phyloP scores from a whole-genome alignment of 75 land plant species.

The Gnetum montanum region DNA sequence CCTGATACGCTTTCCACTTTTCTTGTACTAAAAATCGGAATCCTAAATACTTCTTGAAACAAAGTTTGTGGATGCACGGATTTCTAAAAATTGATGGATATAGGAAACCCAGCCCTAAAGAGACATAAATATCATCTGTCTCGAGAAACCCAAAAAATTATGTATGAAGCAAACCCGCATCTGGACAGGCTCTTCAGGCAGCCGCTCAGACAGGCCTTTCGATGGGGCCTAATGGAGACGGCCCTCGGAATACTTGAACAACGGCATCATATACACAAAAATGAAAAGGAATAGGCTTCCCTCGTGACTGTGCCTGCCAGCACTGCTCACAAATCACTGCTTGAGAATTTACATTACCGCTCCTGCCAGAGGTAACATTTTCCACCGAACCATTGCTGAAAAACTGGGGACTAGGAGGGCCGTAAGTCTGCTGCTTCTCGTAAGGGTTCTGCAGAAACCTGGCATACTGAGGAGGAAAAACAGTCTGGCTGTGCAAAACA shows the following conservation, averaged over 20 bases:
- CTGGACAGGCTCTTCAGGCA: too few relatives aligned
- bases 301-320: constrained; percentile 7
- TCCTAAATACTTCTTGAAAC: too few relatives aligned
- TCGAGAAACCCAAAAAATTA: too few relatives aligned
- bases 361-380: neutral
- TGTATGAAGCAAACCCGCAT: neutral
- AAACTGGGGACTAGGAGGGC: constrained; percentile 5
- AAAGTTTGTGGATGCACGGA: too few relatives aligned
- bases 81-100: too few relatives aligned
- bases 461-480: neutral
- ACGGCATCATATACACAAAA: constrained; percentile 57
- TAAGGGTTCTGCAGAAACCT: neutral
- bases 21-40: too few relatives aligned
- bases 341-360: neutral
- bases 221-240: constrained; percentile 60
- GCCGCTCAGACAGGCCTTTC: constrained; percentile 47
- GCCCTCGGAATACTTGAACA: constrained; percentile 42
- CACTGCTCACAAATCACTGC: constrained; percentile 24
- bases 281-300: constrained; percentile 48
- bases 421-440: constrained; percentile 7
- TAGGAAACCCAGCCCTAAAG: too few relatives aligned
- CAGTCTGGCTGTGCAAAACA: neutral
- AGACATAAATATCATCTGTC: too few relatives aligned
- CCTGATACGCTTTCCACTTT: too few relatives aligned
- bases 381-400: neutral